Evolutionary conservation across 305 asterid species (phyloP), one percentile per base, ranked within the genome.

Genomic region (Solanum chacoense): DNA sequence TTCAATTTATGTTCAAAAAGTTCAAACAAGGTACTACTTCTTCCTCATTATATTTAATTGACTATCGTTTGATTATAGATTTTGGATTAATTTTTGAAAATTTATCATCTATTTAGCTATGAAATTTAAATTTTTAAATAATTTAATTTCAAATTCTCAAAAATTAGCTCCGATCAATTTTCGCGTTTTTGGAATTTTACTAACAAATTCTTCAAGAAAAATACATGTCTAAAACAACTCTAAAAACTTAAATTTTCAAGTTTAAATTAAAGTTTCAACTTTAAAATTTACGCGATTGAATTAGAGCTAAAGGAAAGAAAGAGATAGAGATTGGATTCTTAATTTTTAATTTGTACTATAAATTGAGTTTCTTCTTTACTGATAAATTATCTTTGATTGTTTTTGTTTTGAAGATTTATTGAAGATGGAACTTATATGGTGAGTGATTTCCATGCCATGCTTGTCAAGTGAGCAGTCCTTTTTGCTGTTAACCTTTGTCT

Each of bases 401-500:
- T 9, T 42, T 28, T 26, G 6, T 16, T 83, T 31, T 18, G 28
- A 81, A 29, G 18, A 45, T 0, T 29, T 50, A 45, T 28, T 29
- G 72, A 50, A 45, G 11, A 83, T 81, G 38, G 69, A 81, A 28
- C 18, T 42, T 45, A 80, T 42, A 3, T 42, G 71, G 86, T 92
- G 92, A 92, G 91, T 91, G 92, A 71, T 90, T 89, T 93, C 93
- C 86, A 84, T 93, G 93, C 94, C 88, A 76, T 88, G 85, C 88
- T 93, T 91, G 93, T 90, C 90, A 92, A 91, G 84, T 87, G 91
- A 93, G 94, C 87, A 88, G 92, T 92, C 93, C 90, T 80, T 42
- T 35, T 73, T 89, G 92, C 88, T 42, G 87, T 90, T 90, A 85
- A 84, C 93, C 89, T 91, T 86, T 88, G 94, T 87, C 90, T 90